phyloP scores from a whole-genome alignment of 176 grass and related monocot genomes.

The Carex cristatella region DNA sequence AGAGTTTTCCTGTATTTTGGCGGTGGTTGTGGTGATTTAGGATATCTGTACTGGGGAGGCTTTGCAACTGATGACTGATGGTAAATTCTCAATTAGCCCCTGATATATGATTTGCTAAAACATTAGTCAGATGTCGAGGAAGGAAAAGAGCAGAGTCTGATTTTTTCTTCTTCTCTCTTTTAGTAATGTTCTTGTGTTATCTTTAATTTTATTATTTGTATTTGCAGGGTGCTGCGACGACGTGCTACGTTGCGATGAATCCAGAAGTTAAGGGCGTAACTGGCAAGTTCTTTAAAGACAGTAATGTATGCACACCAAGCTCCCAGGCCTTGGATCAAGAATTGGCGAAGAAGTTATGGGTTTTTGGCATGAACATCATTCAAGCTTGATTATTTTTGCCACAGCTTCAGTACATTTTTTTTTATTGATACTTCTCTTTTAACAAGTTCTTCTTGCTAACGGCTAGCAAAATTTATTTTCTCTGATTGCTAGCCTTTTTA shows the following conservation, averaged over 20 bases:
- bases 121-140: slow-evolving; percentile 33
- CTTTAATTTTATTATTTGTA: slow-evolving; percentile 6
- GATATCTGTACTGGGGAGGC: slow-evolving; percentile 59
- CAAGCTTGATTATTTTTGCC: not conserved
- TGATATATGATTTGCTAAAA: not conserved
- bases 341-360: slow-evolving; percentile 70
- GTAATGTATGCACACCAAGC: slow-evolving; percentile 48
- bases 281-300: slow-evolving; percentile 58
- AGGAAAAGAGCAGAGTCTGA: not conserved
- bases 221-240: slow-evolving; percentile 65
- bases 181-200: not conserved
- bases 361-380: slow-evolving; percentile 48
- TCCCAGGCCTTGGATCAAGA: slow-evolving; percentile 48
- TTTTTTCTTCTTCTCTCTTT: not conserved
- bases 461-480: not conserved
- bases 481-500: not conserved
- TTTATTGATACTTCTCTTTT: not conserved
- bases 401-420: not conserved
- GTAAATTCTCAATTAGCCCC: not conserved
- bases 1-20: not conserved
- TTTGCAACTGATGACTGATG: slow-evolving; percentile 1
- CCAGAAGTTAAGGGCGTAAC: slow-evolving; percentile 48
- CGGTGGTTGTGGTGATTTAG: not conserved
- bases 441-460: not conserved
- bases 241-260: slow-evolving; percentile 74